phyloP scores from a whole-genome alignment of 2,329 filamentous ascomycete species.

The Colletotrichum navitas region DNA sequence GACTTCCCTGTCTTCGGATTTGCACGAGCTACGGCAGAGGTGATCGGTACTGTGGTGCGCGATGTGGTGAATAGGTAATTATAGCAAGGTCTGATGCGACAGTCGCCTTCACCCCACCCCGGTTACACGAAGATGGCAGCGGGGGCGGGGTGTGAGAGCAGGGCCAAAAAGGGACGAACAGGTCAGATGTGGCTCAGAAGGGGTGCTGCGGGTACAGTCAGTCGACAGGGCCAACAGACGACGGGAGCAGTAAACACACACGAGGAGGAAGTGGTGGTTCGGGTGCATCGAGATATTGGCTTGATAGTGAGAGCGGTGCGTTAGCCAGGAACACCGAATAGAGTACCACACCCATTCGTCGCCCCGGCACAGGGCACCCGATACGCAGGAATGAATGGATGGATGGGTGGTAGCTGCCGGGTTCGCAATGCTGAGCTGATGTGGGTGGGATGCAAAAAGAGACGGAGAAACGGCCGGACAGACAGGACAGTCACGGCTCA shows the following conservation, averaged over 20 bases:
- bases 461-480: constrained; percentile 7
- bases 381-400: neutral
- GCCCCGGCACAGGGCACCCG: neutral
- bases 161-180: constrained; percentile 33
- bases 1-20: constrained; percentile 7
- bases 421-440: constrained; percentile 17
- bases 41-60: constrained; percentile 7
- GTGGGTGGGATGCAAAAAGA: constrained; percentile 7
- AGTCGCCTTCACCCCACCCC: neutral
- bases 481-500: neutral
- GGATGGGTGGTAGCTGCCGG: constrained; percentile 12
- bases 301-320: constrained; percentile 15
- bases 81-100: neutral
- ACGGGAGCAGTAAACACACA: constrained; percentile 18
- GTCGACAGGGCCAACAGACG: neutral
- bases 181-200: constrained; percentile 22
- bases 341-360: constrained; percentile 30
- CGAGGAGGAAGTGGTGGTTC: constrained; percentile 28
- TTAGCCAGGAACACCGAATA: constrained; percentile 37
- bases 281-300: constrained; percentile 28
- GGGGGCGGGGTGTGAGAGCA: constrained; percentile 18
- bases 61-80: neutral
- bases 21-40: constrained; percentile 28
- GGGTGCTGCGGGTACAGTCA: neutral
- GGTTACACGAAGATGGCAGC: constrained; percentile 16